Evolutionary conservation across 768 basidiomycete species (phyloP), one percentile per base, ranked within the genome.

Genomic region (Termitomyces titanicus): DNA sequence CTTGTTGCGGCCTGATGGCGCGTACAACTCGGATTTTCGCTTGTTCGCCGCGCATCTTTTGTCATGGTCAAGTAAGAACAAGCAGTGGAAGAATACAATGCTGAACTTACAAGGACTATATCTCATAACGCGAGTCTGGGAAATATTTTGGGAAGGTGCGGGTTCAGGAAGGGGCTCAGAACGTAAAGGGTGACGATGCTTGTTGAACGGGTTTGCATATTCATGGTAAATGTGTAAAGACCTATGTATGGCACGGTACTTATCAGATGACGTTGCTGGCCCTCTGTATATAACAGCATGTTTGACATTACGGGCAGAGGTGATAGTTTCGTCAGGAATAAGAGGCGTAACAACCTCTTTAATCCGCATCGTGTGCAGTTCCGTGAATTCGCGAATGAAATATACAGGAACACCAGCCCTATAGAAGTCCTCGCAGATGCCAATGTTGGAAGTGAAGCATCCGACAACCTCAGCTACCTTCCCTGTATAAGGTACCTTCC

Each of bases 31-130:
- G 2, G 35, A 29, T 33, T 43, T 42, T 8, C 20, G n/a, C 47
- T 59, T 4, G 24, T 49, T 31, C 18, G 18, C 4, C 24, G 18
- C 10, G 17, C 33, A 39, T 58, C 52, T 50, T 20, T 29, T 11
- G n/a, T n/a, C 25, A 10, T 6, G n/a, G n/a, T n/a, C n/a, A 15
- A 3, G 20, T 40, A 40, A 40, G 39, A 20, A 40, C 20, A 40
- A n/a, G 20, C 39, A 40, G 1, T 20, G 0, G 3, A 20, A 20
- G n/a, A 40, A 11, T 11, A 7, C 18, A 20, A 20, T 18, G 20
- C 10, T 7, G n/a, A n/a, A 18, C 48, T 49, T 53, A 59, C 54
- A 59, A 6, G 51, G 58, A 25, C 29, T 44, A 12, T 52, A 56
- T 5, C 31, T 1, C 24, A 20, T 20, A 4, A 54, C 11, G 8